Percentiles rank a stretch among this genome's conserved stretches.
Conservation (phyloP, 805 yeast species). For the Wickerhamiella cacticola region DNA sequence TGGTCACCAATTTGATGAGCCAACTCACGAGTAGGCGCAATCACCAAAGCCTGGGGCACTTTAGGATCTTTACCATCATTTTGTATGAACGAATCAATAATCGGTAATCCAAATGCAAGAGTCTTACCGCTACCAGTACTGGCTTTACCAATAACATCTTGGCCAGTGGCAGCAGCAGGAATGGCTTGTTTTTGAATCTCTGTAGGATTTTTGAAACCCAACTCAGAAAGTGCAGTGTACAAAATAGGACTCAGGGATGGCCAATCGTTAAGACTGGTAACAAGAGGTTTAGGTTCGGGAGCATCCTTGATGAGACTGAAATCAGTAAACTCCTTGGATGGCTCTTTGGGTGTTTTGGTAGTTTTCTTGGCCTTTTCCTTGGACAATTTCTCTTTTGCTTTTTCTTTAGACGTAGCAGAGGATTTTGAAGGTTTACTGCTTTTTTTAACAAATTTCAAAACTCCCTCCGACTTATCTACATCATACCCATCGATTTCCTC, state of each 20-base stretch:
- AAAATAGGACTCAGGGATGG: conserved; percentile 32
- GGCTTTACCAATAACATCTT: conserved; percentile 89
- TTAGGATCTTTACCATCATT: conserved; percentile 17
- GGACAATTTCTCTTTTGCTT: neutral
- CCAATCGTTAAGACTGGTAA: conserved; percentile 28
- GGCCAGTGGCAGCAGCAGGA: conserved; percentile 59
- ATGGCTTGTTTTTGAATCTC: conserved; percentile 68
- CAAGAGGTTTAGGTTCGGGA: conserved; percentile 16
- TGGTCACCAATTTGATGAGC: conserved; percentile 90
- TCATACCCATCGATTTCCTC: conserved; percentile 93
- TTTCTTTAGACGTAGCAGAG: conserved; percentile 11
- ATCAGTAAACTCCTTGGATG: conserved; percentile 15
- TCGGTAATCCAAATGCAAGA: conserved; percentile 87
- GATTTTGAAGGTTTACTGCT: conserved; percentile 28
- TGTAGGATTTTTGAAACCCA: conserved; percentile 62
- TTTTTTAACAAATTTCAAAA: conserved; percentile 33
- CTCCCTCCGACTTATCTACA: conserved; percentile 61
- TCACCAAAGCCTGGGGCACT: conserved; percentile 46
- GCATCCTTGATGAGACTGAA: conserved; percentile 14
- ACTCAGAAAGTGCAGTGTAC: conserved; percentile 46
- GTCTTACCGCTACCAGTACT: conserved; percentile 98
- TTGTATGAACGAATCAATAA: conserved; percentile 40
- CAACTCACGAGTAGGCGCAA: conserved; percentile 93
- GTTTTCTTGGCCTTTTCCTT: conserved; percentile 13
- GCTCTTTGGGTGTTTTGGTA: conserved; percentile 1